phyloP scores from a whole-genome alignment of 2,329 filamentous ascomycete species.

The Beauveria sp. region DNA sequence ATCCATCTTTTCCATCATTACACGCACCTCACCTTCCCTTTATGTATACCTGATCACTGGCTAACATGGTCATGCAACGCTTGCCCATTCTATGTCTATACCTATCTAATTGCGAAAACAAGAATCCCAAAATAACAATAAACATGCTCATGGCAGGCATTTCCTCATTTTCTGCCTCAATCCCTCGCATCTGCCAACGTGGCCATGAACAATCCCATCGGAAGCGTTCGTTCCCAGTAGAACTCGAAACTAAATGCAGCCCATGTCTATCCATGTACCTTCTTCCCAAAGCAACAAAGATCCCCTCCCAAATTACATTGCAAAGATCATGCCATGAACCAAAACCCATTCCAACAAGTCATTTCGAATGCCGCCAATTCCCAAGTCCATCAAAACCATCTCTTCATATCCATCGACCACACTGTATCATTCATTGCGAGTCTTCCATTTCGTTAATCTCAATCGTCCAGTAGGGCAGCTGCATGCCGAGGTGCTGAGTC shows the following conservation, averaged over 20 bases:
- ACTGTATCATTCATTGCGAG: background rate
- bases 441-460: constrained; percentile 44
- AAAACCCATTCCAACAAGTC: background rate
- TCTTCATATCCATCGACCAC: background rate
- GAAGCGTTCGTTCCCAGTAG: background rate
- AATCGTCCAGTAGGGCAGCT: constrained; percentile 42
- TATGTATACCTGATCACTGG: background rate
- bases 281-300: background rate
- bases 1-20: no score
- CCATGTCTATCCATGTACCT: background rate
- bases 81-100: constrained; percentile 8
- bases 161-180: background rate
- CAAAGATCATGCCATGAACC: background rate
- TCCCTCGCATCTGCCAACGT: background rate
- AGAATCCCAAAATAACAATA: background rate
- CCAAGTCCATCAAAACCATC: background rate
- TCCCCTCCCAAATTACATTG: background rate
- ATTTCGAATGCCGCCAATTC: background rate
- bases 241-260: background rate
- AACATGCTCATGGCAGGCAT: background rate
- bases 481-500: constrained; percentile 35
- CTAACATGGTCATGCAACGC: background rate
- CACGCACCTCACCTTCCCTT: no score
- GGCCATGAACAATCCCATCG: background rate
- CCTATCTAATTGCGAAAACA: background rate